phyloP scores from a whole-genome alignment of 2,329 filamentous ascomycete species.

The Ophiocordyceps sinensis region DNA sequence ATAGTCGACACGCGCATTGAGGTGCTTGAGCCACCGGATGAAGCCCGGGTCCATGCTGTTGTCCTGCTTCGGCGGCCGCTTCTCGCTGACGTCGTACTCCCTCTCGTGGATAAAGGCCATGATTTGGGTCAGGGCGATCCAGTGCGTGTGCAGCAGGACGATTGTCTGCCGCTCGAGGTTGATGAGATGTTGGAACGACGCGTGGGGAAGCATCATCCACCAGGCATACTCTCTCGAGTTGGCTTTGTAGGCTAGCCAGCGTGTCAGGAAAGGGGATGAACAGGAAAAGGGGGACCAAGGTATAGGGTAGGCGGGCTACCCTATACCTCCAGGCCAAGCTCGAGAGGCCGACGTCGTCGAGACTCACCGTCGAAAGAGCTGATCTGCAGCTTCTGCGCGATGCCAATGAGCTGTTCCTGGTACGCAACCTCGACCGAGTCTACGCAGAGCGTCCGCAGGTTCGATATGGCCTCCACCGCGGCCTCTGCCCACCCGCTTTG shows the following conservation, averaged over 20 bases:
- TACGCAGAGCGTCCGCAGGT: conserved; percentile 27
- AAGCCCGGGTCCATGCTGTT: conserved; percentile 26
- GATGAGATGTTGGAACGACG: conserved; percentile 34
- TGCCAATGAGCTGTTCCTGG: conserved; percentile 26
- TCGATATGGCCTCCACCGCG: conserved; percentile 28
- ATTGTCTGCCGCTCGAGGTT: conserved; percentile 30
- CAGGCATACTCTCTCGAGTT: conserved; percentile 36
- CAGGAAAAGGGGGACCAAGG: no score
- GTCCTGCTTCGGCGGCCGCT: conserved; percentile 10
- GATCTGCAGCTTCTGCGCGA: conserved; percentile 35
- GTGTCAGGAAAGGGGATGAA: no score
- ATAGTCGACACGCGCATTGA: conserved; percentile 31
- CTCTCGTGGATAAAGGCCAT: conserved; percentile 33
- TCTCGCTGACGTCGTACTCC: conserved; percentile 20
- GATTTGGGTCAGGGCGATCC: conserved; percentile 39
- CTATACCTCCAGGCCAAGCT: no score
- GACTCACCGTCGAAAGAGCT: conserved; percentile 37
- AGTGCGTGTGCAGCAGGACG: conserved; percentile 35
- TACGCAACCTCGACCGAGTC: conserved; percentile 30
- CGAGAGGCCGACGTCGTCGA: neutral
- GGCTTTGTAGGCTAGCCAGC: conserved; percentile 31
- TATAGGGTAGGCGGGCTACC: no score
- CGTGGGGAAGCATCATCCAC: conserved; percentile 44
- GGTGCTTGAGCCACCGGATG: conserved; percentile 32
- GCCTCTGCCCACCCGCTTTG: conserved; percentile 28